Evolutionary conservation across 2,329 filamentous ascomycete genomes (phyloP).

Genomic region (Xylaria sp.): DNA sequence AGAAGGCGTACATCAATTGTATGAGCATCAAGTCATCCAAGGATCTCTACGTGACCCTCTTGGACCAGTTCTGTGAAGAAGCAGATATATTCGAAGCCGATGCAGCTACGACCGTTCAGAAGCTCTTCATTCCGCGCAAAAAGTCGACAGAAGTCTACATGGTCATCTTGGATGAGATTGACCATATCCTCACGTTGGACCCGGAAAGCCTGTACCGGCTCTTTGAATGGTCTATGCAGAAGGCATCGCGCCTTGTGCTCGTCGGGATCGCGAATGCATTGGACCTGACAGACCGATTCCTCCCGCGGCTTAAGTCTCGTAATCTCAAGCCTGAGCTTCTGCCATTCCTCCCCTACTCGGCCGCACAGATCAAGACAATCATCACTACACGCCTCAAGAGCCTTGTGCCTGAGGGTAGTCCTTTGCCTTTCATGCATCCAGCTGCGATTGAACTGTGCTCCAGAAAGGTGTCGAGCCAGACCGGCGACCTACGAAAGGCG

Average conservation of each 20-base stretch:
- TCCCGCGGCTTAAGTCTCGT: conserved; percentile 89
- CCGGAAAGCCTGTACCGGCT: conserved; percentile 86
- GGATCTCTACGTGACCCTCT: conserved; percentile 80
- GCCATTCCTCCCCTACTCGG: conserved; percentile 90
- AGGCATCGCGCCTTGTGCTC: conserved; percentile 76
- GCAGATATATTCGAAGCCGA: conserved; percentile 65
- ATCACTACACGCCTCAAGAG: conserved; percentile 82
- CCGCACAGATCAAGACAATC: conserved; percentile 82
- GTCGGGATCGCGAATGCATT: conserved; percentile 96
- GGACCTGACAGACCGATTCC: conserved; percentile 91
- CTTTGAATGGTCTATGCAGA: conserved; percentile 94
- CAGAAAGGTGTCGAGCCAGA: conserved; percentile 92
- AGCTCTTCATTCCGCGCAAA: conserved; percentile 69
- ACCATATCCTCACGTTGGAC: conserved; percentile 87
- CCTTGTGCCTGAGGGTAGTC: conserved; percentile 61
- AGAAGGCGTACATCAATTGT: conserved; percentile 86
- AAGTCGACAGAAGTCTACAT: conserved; percentile 65
- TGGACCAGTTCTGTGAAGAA: conserved; percentile 68
- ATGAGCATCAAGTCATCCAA: conserved; percentile 91
- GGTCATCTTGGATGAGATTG: conserved; percentile 93
- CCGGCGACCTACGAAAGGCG: conserved; percentile 89
- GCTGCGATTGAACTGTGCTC: conserved; percentile 92
- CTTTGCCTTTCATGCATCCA: conserved; percentile 87
- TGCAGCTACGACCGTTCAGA: conserved; percentile 68
- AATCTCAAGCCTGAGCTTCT: conserved; percentile 89